phyloP scores from a whole-genome alignment of 345 rosid species.

The Moricandia arvensis region DNA sequence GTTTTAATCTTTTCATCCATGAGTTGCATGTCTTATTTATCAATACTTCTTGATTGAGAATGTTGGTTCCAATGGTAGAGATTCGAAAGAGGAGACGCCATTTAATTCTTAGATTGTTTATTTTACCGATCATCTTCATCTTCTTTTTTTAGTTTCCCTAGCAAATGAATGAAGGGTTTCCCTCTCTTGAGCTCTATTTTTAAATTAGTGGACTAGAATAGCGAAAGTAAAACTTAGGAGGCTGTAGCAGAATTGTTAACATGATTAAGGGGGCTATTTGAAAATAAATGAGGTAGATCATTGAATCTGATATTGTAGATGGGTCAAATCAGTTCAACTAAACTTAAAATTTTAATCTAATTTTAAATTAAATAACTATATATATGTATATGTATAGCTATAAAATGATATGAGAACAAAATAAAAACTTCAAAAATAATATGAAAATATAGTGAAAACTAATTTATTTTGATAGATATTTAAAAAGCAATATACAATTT shows the following conservation, averaged over 20 bases:
- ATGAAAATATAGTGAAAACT: too few species aligned
- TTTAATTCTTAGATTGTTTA: slow-evolving; percentile 10
- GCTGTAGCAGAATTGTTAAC: not conserved
- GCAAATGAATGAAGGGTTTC: slow-evolving; percentile 8
- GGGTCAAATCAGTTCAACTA: too few species aligned
- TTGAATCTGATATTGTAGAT: too few species aligned
- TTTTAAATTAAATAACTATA: too few species aligned
- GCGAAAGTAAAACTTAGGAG: not conserved
- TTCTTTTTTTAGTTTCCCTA: not conserved
- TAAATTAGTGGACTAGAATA: not conserved
- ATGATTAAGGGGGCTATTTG: not conserved
- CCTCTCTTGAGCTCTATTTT: slow-evolving; percentile 9
- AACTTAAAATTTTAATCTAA: too few species aligned
- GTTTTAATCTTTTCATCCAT: not conserved
- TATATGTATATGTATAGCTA: too few species aligned
- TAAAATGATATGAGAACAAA: too few species aligned
- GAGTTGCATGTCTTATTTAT: slow-evolving; percentile 18
- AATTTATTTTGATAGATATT: too few species aligned
- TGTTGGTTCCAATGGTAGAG: slow-evolving; percentile 30
- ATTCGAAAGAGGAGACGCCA: slow-evolving; percentile 21
- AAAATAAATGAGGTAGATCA: too few species aligned
- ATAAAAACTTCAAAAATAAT: too few species aligned
- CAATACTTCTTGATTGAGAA: slow-evolving; percentile 4
- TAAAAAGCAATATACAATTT: too few species aligned
- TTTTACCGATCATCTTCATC: not conserved